Evolutionary conservation across 257 asterid species (phyloP), one percentile per base, ranked within the genome.

Genomic region (Salvia rosmarinus): DNA sequence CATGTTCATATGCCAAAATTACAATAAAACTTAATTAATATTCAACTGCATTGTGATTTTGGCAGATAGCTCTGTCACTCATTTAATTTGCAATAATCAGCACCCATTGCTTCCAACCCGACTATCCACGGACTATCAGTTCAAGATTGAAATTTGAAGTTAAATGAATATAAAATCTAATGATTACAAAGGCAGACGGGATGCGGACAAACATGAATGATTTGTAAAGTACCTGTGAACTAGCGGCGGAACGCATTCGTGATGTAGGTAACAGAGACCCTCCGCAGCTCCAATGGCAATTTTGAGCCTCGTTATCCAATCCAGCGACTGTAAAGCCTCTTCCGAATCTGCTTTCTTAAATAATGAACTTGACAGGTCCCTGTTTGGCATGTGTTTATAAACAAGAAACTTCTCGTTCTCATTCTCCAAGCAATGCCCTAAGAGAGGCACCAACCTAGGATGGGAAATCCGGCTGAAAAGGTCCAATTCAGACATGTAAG

Each of bases 251-350:
- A 72, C 71, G 70, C 96, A 94, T 75, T 94, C 97, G 68, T 94
- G 97, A 64, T 94, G 99, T n/a, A 94, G 89, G 82, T 82, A 88
- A 63, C 88, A 79, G 61, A 94, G 85, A 39, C 86, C 95, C 84
- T 91, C 99, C 0, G 97, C 99, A 71, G 96, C 90, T 67, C 97
- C 99, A 56, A 79, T 91, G 12, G 99, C 99, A 57, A 91, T 91
- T 78, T 94, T 94, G 47, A 91, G 86, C 68, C 99, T 83, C 9
- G 99, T 94, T 56, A 94, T 91, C 99, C 99, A 95, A 86, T 95
- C 99, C 76, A 95, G 75, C 10, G 99, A 91, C 77, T 89, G 92
- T 44, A 91, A 80, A 69, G 86, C 77, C 21, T 83, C 96, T 46
- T 81, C 89, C 0, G 85, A 70, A 77, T 69, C 79, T 11, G 77